These are phyloP conservation scores for Umbilicaria muhlenbergii DNA, from an alignment of 495 filamentous ascomycete species.

Conservation along the genomic window DNA sequence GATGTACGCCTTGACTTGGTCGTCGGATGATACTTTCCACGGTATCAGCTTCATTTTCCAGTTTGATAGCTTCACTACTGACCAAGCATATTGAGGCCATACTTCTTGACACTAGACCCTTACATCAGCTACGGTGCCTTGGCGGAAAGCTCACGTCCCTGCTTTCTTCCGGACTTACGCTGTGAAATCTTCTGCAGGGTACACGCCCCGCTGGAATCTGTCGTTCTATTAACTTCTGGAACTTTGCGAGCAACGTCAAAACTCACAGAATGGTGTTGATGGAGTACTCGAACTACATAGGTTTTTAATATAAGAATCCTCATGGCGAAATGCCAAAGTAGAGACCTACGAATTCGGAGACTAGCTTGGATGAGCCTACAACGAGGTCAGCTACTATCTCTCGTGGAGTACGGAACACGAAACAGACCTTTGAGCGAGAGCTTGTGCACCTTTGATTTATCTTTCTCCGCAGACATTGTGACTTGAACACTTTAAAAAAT, in stretches of 20 bases:
- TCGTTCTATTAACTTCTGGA: constrained; percentile 6
- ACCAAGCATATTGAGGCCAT: constrained; percentile 96
- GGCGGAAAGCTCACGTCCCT: neutral
- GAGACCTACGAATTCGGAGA: constrained; percentile 77
- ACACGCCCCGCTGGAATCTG: constrained; percentile 90
- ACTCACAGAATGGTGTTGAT: constrained; percentile 81
- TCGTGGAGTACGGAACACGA: neutral
- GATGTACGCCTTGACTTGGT: constrained; percentile 97
- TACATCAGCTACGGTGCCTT: neutral
- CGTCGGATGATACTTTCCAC: constrained; percentile 64
- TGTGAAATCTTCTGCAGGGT: constrained; percentile 94
- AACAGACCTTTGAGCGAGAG: constrained; percentile 68
- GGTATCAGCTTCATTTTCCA: constrained; percentile 3
- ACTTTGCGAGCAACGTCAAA: neutral
- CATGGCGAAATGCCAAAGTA: neutral
- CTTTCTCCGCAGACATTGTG: constrained; percentile 38
- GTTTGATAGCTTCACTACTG: constrained; percentile 13
- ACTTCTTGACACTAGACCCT: constrained; percentile 71
- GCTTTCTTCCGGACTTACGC: constrained; percentile 36
- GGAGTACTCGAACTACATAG: constrained; percentile 77
- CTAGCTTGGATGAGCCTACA: constrained; percentile 65
- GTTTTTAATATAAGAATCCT: neutral
- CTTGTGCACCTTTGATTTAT: constrained; percentile 88
- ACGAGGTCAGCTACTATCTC: constrained; percentile 11
- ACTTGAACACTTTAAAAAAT: neutral